Conservation (phyloP, 1,284 basidiomycete species). For the Anthracocystis walkeri region DNA sequence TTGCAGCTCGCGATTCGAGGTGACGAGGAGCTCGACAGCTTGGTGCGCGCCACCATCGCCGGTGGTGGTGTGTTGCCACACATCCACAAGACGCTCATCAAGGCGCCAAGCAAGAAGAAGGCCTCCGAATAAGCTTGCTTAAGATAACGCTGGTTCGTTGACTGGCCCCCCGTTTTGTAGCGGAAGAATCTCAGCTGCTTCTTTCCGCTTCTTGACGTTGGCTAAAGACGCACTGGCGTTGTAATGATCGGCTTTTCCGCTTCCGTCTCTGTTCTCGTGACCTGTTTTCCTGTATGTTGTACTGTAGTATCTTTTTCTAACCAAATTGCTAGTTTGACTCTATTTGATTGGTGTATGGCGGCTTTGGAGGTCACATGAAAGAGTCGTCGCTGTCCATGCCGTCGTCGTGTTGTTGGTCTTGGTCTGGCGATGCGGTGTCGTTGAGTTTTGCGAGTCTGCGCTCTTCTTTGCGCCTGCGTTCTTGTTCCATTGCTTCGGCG, state of each 20-base stretch:
- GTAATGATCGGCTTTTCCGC: slow-evolving; percentile 7
- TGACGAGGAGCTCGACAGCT: slow-evolving; percentile 83
- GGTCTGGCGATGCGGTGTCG: slow-evolving; percentile 16
- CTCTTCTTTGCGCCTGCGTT: slow-evolving; percentile 48
- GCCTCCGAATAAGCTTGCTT: slow-evolving; percentile 22
- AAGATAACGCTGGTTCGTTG: neutral
- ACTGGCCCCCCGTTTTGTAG: neutral
- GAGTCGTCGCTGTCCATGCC: slow-evolving; percentile 61
- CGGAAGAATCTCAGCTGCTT: neutral
- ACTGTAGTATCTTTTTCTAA: slow-evolving; percentile 32
- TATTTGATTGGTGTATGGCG: neutral
- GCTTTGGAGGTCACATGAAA: slow-evolving; percentile 57
- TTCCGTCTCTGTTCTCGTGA: slow-evolving; percentile 26
- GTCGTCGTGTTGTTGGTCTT: slow-evolving; percentile 42
- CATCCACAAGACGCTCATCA: slow-evolving; percentile 81
- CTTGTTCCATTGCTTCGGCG: slow-evolving; percentile 61
- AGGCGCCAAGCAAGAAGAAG: slow-evolving; percentile 58
- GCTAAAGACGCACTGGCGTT: neutral
- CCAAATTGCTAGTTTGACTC: slow-evolving; percentile 9
- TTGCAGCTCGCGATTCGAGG: slow-evolving; percentile 93
- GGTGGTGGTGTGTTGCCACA: slow-evolving; percentile 94
- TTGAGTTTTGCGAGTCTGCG: slow-evolving; percentile 41
- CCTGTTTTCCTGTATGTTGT: slow-evolving; percentile 37
- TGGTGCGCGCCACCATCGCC: slow-evolving; percentile 74
- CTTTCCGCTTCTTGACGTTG: neutral